Evolutionary conservation across 257 asterid genomes (phyloP), one percentile per base, ranked within the genome.

Genomic region (Fraxinus americana): DNA sequence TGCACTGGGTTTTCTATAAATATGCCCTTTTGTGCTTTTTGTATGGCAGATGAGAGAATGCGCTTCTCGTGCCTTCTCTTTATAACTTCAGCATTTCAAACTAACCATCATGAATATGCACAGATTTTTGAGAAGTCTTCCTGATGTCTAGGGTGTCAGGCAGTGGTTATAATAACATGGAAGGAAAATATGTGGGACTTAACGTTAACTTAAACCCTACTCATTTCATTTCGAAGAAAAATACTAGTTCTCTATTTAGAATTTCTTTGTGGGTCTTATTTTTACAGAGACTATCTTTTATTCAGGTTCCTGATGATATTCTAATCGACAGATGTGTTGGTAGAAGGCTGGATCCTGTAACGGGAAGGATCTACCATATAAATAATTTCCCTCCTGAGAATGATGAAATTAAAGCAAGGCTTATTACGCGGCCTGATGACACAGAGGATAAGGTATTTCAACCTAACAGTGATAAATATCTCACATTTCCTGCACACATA

Each of bases 271-370:
- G 36, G 54, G 69, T 30, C 70, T 70, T 25, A 29, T 57, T 66
- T 78, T 86, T 83, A 85, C 78, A 5, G 74, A 73, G 66, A 73
- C 19, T 63, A 34, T 82, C 39, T 43, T 84, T 77, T 80, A 71
- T 79, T 83, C 86, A 94, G 98, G 98, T 94, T 76, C 96, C 93
- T 75, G 98, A 91, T 81, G 94, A 89, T 63, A 78, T 88, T 85
- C 90, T 94, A 71, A 82, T 92, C 61, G 91, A 88, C 86, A 90
- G 98, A 85, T 89, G 98, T 85, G 84, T 94, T 81, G 98, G 97
- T 78, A 84, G 98, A 89, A 91, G 96, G 84, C 77, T 92, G 78
- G 98, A 94, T 87, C 96, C 98, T 82, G 80, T 83, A 75, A 91
- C 95, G 2, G 97, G 98, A 70, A 92, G 78, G 75, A 91, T 94